Evolutionary conservation across 768 basidiomycete species (phyloP).

Genomic region (Botryobasidium botryosum): DNA sequence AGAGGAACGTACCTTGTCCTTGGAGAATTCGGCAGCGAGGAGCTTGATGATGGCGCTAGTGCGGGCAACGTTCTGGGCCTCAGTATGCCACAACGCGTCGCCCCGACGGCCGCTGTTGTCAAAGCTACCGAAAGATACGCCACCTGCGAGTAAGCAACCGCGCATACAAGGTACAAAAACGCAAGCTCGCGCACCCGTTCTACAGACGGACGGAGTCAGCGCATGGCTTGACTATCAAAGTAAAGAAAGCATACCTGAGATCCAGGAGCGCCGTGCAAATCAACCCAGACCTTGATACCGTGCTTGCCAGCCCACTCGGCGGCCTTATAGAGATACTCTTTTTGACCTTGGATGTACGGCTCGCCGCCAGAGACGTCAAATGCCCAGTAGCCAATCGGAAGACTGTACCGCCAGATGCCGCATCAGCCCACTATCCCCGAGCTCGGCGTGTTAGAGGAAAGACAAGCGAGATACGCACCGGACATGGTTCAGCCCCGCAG

Average conservation of each 20-base stretch:
- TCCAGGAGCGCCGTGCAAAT: constrained; percentile 71
- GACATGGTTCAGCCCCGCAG: neutral
- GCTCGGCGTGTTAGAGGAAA: too few species aligned
- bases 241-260: constrained; percentile 34
- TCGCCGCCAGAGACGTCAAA: constrained; percentile 65
- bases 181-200: too few species aligned
- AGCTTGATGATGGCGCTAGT: constrained; percentile 45
- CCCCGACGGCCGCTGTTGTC: constrained; percentile 66
- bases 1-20: constrained; percentile 14
- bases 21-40: constrained; percentile 37
- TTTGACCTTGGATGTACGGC: constrained; percentile 35
- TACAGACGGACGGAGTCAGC: constrained; percentile 12
- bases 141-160: too few species aligned
- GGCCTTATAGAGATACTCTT: constrained; percentile 17
- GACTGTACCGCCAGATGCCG: constrained; percentile 6
- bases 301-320: constrained; percentile 52
- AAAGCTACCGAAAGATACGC: constrained; percentile 29
- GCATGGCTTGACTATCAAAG: neutral
- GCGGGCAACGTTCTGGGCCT: constrained; percentile 45
- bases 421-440: too few species aligned
- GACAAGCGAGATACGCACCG: neutral
- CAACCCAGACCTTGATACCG: constrained; percentile 66
- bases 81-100: constrained; percentile 52
- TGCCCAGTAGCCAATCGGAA: constrained; percentile 79
- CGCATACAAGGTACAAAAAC: too few species aligned